These are phyloP conservation scores for Trichoderma afroharzianum DNA, from an alignment of 2,329 filamentous ascomycete genomes.

Conservation along the genomic window DNA sequence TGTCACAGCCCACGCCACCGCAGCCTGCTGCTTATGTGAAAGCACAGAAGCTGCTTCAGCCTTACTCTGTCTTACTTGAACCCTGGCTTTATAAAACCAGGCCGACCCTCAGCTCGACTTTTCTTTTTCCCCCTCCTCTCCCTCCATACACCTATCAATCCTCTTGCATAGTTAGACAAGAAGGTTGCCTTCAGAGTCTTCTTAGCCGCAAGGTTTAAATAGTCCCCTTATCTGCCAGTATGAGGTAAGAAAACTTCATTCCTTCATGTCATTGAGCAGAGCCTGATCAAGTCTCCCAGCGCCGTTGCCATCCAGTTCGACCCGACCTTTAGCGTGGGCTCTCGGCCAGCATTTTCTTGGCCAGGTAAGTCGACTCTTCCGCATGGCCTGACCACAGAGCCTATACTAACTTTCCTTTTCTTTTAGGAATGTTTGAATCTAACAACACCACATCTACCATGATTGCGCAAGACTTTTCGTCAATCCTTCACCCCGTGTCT, in stretches of 20 bases:
- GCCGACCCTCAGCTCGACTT: slow-evolving; percentile 6
- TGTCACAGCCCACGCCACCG: slow-evolving; percentile 12
- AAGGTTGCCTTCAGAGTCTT: not conserved
- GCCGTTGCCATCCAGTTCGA: slow-evolving; percentile 52
- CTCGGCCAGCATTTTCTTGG: slow-evolving; percentile 50
- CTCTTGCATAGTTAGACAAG: not conserved
- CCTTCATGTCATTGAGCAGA: not conserved
- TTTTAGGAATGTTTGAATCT: slow-evolving; percentile 35
- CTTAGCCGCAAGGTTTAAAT: not conserved
- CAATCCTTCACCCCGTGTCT: slow-evolving; percentile 41
- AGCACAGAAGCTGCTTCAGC: slow-evolving; percentile 13
- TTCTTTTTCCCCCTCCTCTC: not conserved
- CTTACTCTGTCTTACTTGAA: slow-evolving; percentile 14
- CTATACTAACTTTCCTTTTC: slow-evolving; percentile 14
- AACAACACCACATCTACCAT: slow-evolving; percentile 31
- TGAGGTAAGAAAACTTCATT: slow-evolving; percentile 7
- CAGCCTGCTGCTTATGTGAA: slow-evolving; percentile 17
- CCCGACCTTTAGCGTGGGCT: slow-evolving; percentile 49
- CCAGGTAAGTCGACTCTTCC: slow-evolving; percentile 34
- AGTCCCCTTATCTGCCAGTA: not conserved
- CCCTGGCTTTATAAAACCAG: slow-evolving; percentile 3
- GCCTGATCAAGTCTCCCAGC: slow-evolving; percentile 27
- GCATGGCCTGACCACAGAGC: not conserved
- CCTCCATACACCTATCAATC: not conserved
- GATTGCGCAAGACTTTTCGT: slow-evolving; percentile 43